Base-by-base conservation (phyloP, 805 yeast species). In the Cephaloascus fragrans region DNA sequence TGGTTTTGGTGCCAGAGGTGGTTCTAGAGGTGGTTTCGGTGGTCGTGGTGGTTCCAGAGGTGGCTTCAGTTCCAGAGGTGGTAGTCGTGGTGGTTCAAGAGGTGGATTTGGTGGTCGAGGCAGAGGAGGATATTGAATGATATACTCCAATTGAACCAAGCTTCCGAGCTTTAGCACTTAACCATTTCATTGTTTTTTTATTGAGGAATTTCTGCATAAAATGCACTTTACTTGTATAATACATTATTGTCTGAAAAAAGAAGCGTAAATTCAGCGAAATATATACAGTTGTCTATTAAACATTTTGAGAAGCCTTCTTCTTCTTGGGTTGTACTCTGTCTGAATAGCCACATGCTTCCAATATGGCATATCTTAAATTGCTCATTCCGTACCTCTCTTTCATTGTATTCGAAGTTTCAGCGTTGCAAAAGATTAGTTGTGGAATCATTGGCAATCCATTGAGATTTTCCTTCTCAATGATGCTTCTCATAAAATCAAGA, bases 371-470 rank as follows among this genome's bases (percentile, higher is more conserved):
- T 38, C 86, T 57, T 10, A 82, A 49, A 33, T 71, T 75, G 37
- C 65, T 67, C 26, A 76, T 62, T 1, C 89, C 90, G 37, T 66
- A 62, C 42, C 80, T 59, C 35, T 56, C 59, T 0, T 49, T 45
- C 14, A 55, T 50, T 12, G 52, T 48, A 38, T 57, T 61, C 34
- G 58, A 62, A 0, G 61, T 47, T 1, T 56, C 53, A 1, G 81
- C 68, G 50, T 77, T 80, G 35, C 73, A 74, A 55, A 80, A 80
- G 29, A 72, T 53, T 2, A 74, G 58, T 15, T 69, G 50, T 1
- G 73, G 67, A n/a, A 53, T 43, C 5, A 71, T 53, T 1, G 59
- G 61, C 9, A 69, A 57, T 2, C 61, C 59, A 2, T 53, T 49
- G 18, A 76, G 49, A 18, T 46, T 52, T 6, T 53, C 50, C 10